phyloP scores from a whole-genome alignment of 2,329 filamentous ascomycete species.

The Trichoderma aggressivum region DNA sequence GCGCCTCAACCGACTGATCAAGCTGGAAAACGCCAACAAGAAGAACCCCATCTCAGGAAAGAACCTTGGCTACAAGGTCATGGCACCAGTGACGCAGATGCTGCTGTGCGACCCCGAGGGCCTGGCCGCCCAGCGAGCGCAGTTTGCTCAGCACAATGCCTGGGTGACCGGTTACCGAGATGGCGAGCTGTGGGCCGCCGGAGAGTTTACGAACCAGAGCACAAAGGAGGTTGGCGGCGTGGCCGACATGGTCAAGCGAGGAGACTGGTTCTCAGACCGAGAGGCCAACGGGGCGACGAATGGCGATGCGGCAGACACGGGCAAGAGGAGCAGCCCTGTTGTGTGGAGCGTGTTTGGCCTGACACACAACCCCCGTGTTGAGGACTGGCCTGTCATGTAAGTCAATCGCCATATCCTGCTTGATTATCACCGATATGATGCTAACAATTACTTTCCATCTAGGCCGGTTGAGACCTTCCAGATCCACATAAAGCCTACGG shows the following conservation, averaged over 20 bases:
- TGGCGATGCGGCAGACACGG: conserved; percentile 10
- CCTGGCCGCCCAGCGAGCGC: conserved; percentile 41
- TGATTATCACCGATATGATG: background rate
- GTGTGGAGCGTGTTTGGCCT: conserved; percentile 49
- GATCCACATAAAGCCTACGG: conserved; percentile 39
- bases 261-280: conserved; percentile 43
- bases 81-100: conserved; percentile 44
- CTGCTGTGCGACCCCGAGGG: conserved; percentile 45
- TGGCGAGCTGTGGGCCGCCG: conserved; percentile 49
- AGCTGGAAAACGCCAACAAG: conserved; percentile 45
- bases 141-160: conserved; percentile 44
- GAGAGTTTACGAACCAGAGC: conserved; percentile 51
- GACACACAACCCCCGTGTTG: conserved; percentile 47
- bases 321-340: conserved; percentile 33
- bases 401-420: conserved; percentile 22
- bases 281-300: conserved; percentile 14
- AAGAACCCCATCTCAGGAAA: conserved; percentile 48
- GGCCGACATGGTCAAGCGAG: conserved; percentile 44
- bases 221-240: conserved; percentile 42
- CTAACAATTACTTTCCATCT: background rate
- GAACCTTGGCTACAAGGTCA: conserved; percentile 49
- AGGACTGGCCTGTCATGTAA: conserved; percentile 52
- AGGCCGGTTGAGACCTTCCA: conserved; percentile 50
- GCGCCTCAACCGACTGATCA: conserved; percentile 47
- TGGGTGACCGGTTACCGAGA: conserved; percentile 51